Evolutionary conservation across 2,329 filamentous ascomycete species (phyloP), one percentile per base, ranked within the genome.

Genomic region (Aspergillus flavus): DNA sequence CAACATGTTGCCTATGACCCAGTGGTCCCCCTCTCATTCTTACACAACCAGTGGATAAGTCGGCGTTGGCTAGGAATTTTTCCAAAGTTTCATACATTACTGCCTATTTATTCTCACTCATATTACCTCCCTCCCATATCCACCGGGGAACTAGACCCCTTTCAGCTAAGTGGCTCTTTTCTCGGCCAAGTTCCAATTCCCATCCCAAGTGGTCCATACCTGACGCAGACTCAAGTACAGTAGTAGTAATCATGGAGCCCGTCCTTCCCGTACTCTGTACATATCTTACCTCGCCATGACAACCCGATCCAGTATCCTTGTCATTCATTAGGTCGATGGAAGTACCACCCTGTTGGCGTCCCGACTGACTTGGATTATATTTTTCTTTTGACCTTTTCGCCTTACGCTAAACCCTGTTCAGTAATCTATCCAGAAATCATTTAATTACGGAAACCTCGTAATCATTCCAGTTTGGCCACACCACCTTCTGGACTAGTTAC

Each of bases 261-360:
- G 28, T 52, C 21, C 48, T 32, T 52, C 26, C 21, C 26, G 48
- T 32, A 23, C 21, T 23, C 21, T 23, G 21, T 23, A n/a, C 28
- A 32, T 52, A 52, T 32, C n/a, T 52, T 32, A 21, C 48, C 48
- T 52, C 48, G 19, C 57, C 57, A 58, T 58, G 57, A 58, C 57
- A 58, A 58, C 57, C 41, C 30, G 57, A 52, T 58, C 45, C 57
- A 58, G 46, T 34, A 52, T 52, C 43, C 57, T 52, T 23, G 43
- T 28, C 56, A 58, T 52, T 32, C 48, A 30, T 50, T 14, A 3
- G n/a, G 30, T n/a, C 48, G 16, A 48, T 14, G 41, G 55, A 32
- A 57, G 39, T 58, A 58, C 41, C 26, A 46, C 55, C 23, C 12
- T n/a, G 48, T 52, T 52, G 48, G 28, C 9, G 16, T 52, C 26